These are phyloP conservation scores for Encephalitozoon hellem DNA, from an alignment of 371 early-diverging fungal genomes.

Conservation along the genomic window DNA sequence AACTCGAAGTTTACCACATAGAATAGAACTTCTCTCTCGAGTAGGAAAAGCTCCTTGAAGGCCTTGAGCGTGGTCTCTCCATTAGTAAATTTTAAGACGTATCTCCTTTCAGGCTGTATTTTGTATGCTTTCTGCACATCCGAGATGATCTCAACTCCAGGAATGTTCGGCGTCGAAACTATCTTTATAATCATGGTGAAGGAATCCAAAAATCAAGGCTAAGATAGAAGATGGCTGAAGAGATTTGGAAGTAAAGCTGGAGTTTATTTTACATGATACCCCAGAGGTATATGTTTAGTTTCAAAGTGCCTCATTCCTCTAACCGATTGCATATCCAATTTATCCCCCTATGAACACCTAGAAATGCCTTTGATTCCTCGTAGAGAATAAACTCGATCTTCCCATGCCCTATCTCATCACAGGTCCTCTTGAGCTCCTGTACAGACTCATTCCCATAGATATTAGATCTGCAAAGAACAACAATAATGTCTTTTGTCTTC, in stretches of 20 bases:
- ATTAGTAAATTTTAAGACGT: not conserved
- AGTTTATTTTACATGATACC: not conserved
- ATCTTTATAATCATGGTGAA: not conserved
- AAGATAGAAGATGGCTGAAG: not conserved
- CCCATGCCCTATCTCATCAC: not conserved
- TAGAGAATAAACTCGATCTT: conserved; percentile 28
- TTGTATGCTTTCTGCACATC: not conserved
- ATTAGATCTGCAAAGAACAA: conserved; percentile 13
- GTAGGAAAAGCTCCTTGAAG: not conserved
- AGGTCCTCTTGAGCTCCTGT: not conserved
- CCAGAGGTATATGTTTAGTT: not conserved
- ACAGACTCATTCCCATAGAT: conserved; percentile 6
- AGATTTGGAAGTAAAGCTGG: not conserved
- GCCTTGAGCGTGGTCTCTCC: not conserved
- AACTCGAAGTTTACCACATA: conserved; percentile 8
- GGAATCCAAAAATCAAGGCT: not conserved
- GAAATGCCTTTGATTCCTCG: not conserved
- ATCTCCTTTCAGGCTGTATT: not conserved
- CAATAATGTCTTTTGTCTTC: conserved; percentile 8
- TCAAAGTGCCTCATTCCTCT: not conserved
- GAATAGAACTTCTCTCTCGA: not conserved
- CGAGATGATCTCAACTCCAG: not conserved
- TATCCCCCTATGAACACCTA: not conserved
- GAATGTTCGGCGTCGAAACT: not conserved
- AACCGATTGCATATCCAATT: conserved; percentile 18